These are phyloP conservation scores for Proliferodiscus dingleyae DNA, from an alignment of 2,329 filamentous ascomycete genomes.

Conservation along the genomic window DNA sequence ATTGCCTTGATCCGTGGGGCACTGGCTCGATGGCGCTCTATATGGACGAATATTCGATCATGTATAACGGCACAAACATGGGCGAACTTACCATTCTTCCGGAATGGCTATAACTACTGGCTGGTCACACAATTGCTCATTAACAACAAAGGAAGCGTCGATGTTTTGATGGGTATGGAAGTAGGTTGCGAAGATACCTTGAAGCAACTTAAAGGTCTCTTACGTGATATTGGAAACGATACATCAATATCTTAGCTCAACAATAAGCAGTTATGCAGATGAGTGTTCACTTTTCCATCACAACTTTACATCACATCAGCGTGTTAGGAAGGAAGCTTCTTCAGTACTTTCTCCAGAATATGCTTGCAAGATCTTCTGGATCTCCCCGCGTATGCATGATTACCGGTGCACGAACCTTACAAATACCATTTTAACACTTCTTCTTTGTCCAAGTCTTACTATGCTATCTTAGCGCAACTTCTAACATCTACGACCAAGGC, in stretches of 20 bases:
- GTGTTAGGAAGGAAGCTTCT: too few species aligned
- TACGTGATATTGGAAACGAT: conserved; percentile 8
- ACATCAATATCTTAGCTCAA: not conserved
- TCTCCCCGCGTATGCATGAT: too few species aligned
- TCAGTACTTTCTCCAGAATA: too few species aligned
- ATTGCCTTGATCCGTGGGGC: conserved; percentile 16
- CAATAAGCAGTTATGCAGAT: too few species aligned
- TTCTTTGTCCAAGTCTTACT: too few species aligned
- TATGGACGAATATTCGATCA: conserved; percentile 19
- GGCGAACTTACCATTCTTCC: conserved; percentile 18
- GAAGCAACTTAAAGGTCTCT: conserved; percentile 11
- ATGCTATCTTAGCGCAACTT: too few species aligned
- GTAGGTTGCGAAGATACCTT: conserved; percentile 22
- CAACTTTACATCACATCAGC: too few species aligned
- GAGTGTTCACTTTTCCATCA: too few species aligned
- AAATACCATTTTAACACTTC: too few species aligned
- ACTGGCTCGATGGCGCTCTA: conserved; percentile 18
- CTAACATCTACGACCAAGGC: too few species aligned
- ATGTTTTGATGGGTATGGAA: conserved; percentile 20
- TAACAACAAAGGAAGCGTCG: conserved; percentile 16
- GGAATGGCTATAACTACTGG: conserved; percentile 24
- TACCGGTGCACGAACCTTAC: too few species aligned
- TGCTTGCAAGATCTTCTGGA: too few species aligned
- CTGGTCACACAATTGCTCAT: conserved; percentile 21
- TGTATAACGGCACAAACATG: conserved; percentile 12